Evolutionary conservation across 2,329 filamentous ascomycete species (phyloP), one percentile per base, ranked within the genome.

Genomic region (Chaetoscypha palmicola): DNA sequence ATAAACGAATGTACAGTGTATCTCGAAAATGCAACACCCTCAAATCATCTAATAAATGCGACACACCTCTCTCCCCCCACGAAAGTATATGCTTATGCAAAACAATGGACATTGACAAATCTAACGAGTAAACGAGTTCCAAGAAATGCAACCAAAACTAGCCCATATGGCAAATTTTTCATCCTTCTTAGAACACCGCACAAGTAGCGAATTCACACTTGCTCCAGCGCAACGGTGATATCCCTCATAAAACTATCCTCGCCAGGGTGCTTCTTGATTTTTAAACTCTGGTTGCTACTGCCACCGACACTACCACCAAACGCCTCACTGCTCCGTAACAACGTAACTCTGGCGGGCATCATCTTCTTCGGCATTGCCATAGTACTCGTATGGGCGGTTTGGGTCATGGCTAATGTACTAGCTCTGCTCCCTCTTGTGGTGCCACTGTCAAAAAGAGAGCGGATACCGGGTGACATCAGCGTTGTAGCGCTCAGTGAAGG

Each of bases 401-500:
- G n/a, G n/a, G 23, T 16, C 5, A 16, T n/a, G n/a, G 22, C 31
- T 39, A 3, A 48, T 38, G 10, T 43, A 26, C 45, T 34, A 10
- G 40, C 34, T 3, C 38, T 33, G 33, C 38, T 43, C 2, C 31
- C 43, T 5, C 39, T 35, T 19, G 40, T 41, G 2, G 37, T 24
- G 11, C 30, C 28, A 30, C 38, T 33, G 26, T 52, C 50, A 38
- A 52, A 52, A 12, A 50, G 32, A 39, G 38, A 47, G 19, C 36
- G 32, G 10, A 52, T 43, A 1, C 43, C 46, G 14, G 45, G 45
- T 2, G 42, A 46, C 43, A 48, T 52, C n/a, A 50, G 11, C 12
- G 48, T 48, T 16, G 46, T 43, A n/a, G 48, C 43, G 22, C 38
- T 28, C 16, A 47, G 22, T 4, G 46, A 51, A 28, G 38, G 41